Percentiles rank a stretch among this genome's conserved stretches.
Evolutionary conservation across 176 grass and related monocot species (phyloP).

Genomic region (Oryza meridionalis): DNA sequence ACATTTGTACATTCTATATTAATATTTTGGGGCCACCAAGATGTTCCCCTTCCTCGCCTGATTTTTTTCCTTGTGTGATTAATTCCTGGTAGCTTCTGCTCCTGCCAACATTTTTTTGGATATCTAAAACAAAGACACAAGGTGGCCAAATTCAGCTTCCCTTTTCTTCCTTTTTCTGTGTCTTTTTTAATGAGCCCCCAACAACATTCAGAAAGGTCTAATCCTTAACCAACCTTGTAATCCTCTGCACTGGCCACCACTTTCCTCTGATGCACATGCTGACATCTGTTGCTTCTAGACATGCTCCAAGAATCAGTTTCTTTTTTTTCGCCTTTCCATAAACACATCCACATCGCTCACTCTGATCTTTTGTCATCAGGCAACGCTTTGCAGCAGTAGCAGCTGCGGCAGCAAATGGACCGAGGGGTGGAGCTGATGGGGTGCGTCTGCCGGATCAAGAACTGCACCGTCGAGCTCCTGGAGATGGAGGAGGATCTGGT

Average conservation of each 20-base stretch:
- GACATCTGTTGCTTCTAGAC: conserved; percentile 70
- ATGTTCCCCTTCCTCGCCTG: conserved; percentile 17
- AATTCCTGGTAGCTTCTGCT: conserved; percentile 30
- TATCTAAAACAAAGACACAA: conserved; percentile 42
- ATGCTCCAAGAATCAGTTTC: conserved; percentile 55
- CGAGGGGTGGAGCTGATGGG: conserved; percentile 62
- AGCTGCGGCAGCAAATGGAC: conserved; percentile 36
- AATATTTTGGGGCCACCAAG: conserved; percentile 6
- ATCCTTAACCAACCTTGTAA: conserved; percentile 33
- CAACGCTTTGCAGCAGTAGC: conserved; percentile 12
- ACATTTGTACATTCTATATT: conserved; percentile 9
- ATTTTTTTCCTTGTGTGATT: background rate
- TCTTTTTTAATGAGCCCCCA: conserved; percentile 24
- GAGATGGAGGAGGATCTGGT: conserved; percentile 66
- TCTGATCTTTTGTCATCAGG: conserved; percentile 44
- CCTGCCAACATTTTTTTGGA: conserved; percentile 21
- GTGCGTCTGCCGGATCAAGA: conserved; percentile 72
- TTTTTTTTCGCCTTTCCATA: conserved; percentile 31
- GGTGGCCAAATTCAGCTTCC: conserved; percentile 27
- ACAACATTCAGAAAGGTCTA: conserved; percentile 42
- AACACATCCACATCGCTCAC: conserved; percentile 51
- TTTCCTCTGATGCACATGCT: conserved; percentile 45
- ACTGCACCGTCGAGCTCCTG: conserved; percentile 55
- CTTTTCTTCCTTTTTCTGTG: conserved; percentile 2
- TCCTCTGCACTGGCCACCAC: conserved; percentile 44